These are phyloP conservation scores for Scenedesmus sp. DNA, from an alignment of 163 green algal species.

Conservation along the genomic window DNA sequence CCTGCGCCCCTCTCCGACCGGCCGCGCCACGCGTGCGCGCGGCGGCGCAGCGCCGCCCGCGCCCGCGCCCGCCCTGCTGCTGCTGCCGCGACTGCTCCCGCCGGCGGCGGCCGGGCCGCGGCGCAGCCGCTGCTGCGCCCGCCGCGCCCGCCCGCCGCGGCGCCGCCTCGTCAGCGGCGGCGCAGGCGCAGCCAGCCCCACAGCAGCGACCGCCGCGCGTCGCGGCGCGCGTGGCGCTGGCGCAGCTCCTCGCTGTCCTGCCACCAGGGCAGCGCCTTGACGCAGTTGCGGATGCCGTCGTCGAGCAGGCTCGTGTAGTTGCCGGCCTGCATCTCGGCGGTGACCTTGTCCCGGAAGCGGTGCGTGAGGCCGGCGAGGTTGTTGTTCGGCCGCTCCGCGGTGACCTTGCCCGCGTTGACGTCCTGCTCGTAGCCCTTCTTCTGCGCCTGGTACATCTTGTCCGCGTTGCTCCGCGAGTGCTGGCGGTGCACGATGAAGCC, in stretches of 20 bases:
- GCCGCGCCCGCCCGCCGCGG: background rate
- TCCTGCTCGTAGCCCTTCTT: slow-evolving; percentile 46
- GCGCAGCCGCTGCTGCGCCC: background rate
- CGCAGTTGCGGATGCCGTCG: slow-evolving; percentile 36
- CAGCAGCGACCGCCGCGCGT: background rate
- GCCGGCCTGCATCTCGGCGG: slow-evolving; percentile 23
- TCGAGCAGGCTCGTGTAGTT: slow-evolving; percentile 35
- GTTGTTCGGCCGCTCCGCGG: slow-evolving; percentile 34
- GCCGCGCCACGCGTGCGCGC: too few relatives aligned
- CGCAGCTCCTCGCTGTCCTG: slow-evolving; percentile 7
- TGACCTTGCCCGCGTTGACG: slow-evolving; percentile 6
- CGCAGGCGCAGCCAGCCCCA: background rate
- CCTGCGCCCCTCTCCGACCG: too few relatives aligned
- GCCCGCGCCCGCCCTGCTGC: too few relatives aligned
- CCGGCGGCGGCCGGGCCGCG: background rate
- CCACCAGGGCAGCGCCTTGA: slow-evolving; percentile 42
- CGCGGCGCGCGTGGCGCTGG: background rate
- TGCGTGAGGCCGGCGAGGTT: slow-evolving; percentile 45
- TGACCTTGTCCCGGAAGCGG: slow-evolving; percentile 43
- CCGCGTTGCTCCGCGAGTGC: slow-evolving; percentile 32
- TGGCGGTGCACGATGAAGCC: slow-evolving; percentile 49
- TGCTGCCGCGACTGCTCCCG: background rate
- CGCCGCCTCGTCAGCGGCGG: too few relatives aligned
- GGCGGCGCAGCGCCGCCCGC: too few relatives aligned
- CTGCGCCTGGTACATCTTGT: slow-evolving; percentile 53